These are phyloP conservation scores for Aureobasidium sp. DNA, from an alignment of 2,329 filamentous ascomycete species.

Conservation along the genomic window DNA sequence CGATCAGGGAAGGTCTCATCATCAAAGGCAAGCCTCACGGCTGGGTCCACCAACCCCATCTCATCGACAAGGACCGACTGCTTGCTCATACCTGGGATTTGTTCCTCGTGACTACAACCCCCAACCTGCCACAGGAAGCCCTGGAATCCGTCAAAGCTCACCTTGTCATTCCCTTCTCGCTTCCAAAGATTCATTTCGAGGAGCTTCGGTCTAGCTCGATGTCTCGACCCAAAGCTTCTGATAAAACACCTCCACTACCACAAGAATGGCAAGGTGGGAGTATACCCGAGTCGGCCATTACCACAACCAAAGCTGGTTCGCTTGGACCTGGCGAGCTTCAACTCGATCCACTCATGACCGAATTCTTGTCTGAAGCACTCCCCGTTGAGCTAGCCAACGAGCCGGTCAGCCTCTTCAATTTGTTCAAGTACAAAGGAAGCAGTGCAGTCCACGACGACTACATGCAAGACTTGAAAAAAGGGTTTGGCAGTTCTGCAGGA, in stretches of 20 bases:
- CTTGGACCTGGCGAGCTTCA: background rate
- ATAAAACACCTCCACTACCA: background rate
- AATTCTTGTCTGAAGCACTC: background rate
- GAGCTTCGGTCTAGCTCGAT: background rate
- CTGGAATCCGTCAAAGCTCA: background rate
- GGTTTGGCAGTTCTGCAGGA: background rate
- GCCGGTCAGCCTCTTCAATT: background rate
- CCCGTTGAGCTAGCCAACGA: background rate
- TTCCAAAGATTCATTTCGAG: background rate
- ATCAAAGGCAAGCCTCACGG: background rate
- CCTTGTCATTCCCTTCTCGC: background rate
- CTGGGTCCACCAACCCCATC: background rate
- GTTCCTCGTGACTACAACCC: background rate
- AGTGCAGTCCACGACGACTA: background rate
- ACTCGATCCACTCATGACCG: background rate
- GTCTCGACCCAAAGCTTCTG: background rate
- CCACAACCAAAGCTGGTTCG: background rate
- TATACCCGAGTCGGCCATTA: background rate
- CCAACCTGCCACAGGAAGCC: background rate
- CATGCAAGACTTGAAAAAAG: background rate
- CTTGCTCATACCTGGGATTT: background rate
- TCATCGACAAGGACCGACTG: background rate
- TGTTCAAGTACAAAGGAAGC: background rate
- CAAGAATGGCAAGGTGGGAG: background rate
- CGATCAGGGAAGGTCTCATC: background rate